Evolutionary conservation across 2,329 filamentous ascomycete species (phyloP).

Genomic region (Xylariaceae sp.): DNA sequence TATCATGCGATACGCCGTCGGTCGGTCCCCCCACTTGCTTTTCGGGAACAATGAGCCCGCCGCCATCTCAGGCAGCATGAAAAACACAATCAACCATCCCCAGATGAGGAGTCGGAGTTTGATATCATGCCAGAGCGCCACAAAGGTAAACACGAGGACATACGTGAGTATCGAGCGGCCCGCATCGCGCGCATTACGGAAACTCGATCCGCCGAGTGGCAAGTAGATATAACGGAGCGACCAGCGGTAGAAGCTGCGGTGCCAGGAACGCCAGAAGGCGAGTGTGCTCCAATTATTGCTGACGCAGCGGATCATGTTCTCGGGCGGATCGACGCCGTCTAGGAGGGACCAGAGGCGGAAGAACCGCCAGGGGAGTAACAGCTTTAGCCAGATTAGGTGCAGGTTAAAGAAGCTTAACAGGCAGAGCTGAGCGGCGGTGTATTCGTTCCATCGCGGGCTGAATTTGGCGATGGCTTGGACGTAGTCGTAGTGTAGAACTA

Average conservation of each 20-base stretch:
- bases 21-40: slow-evolving; percentile 61
- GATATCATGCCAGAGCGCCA: slow-evolving; percentile 97
- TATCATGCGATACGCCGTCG: slow-evolving; percentile 70
- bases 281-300: slow-evolving; percentile 88
- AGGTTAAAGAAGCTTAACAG: slow-evolving; percentile 95
- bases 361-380: slow-evolving; percentile 94
- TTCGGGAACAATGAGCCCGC: slow-evolving; percentile 67
- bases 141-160: slow-evolving; percentile 86
- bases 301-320: slow-evolving; percentile 98
- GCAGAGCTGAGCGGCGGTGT: slow-evolving; percentile 80
- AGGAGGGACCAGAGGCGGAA: slow-evolving; percentile 94
- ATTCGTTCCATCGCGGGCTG: slow-evolving; percentile 71
- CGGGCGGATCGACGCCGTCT: slow-evolving; percentile 88
- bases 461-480: slow-evolving; percentile 86
- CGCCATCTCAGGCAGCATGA: slow-evolving; percentile 83
- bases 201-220: slow-evolving; percentile 70
- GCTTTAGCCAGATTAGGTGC: slow-evolving; percentile 95
- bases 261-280: slow-evolving; percentile 95
- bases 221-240: slow-evolving; percentile 90
- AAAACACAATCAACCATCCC: slow-evolving; percentile 94
- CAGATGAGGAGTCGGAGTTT: slow-evolving; percentile 84
- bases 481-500: slow-evolving; percentile 88
- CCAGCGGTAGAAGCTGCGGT: slow-evolving; percentile 93
- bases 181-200: slow-evolving; percentile 39
- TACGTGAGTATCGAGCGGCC: slow-evolving; percentile 67